Percentiles rank a stretch among this genome's conserved stretches.
Evolutionary conservation across 345 rosid genomes (phyloP).

Genomic region (Eucalyptus curtisii): DNA sequence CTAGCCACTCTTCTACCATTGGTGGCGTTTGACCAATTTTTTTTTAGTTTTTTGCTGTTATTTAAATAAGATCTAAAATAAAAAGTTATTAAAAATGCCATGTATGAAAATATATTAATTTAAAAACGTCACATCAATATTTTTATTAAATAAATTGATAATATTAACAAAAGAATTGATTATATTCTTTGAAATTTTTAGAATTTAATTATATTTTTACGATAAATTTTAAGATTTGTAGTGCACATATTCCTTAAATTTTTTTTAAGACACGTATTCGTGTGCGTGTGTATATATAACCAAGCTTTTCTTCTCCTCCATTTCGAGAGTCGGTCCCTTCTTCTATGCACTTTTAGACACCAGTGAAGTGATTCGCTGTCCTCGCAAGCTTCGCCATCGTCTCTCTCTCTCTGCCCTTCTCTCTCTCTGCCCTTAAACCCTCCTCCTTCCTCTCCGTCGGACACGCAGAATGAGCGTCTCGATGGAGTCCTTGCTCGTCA

Average conservation of each 20-base stretch:
- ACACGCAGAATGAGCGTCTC: not conserved
- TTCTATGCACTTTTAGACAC: not conserved
- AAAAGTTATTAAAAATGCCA: too few species aligned
- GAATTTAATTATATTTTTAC: too few species aligned
- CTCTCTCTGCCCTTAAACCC: not conserved
- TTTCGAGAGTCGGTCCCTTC: not conserved
- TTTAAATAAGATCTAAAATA: too few species aligned
- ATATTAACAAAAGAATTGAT: accelerated
- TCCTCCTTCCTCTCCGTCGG: not conserved
- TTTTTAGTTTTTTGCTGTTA: too few species aligned
- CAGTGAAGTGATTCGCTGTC: not conserved
- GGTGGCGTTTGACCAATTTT: accelerated
- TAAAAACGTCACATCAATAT: accelerated
- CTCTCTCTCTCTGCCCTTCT: not conserved
- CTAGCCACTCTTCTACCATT: too few species aligned
- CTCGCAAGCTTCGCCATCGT: not conserved
- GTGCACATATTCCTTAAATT: too few species aligned
- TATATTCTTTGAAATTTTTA: too few species aligned
- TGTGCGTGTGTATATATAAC: not conserved
- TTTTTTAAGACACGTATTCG: too few species aligned
- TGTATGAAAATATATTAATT: too few species aligned
- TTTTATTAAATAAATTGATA: too few species aligned
- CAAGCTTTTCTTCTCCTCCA: not conserved
- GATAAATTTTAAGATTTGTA: too few species aligned
- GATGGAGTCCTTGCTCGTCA: not conserved